Evolutionary conservation across 192 early-diverging fungal genomes (phyloP), one percentile per base, ranked within the genome.

Genomic region (Globomyces pollinis-pini): DNA sequence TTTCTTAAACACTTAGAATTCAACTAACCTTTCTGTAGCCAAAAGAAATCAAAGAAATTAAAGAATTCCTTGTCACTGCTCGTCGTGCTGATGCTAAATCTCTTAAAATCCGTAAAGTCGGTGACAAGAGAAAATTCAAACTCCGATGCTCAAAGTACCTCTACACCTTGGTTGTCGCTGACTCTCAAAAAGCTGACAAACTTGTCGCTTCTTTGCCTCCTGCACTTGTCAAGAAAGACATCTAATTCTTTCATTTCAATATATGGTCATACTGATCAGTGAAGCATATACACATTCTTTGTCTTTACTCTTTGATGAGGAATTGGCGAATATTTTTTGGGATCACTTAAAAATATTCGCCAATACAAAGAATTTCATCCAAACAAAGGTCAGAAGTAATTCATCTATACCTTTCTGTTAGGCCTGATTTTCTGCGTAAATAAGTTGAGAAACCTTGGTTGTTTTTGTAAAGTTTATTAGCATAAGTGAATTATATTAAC

Each of bases 31-130:
- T 35, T 64, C 33, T 39, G 50, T 77, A 95, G 96, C 88, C 96
- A 75, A 94, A 94, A 85, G 89, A 96, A 80, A 83, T 98, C 66
- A 78, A 77, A 64, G 95, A 98, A 76, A 96, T 98, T 74, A 98
- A 96, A 85, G 82, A 94, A 69, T 98, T 98, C 83, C 85, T 98
- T 65, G 81, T 88, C 69, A 89, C 90, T 66, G 88, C 95, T 62
- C 80, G 87, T 70, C 90, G 93, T 81, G 96, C 94, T 86, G 93
- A 94, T 69, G 95, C 92, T 71, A 81, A 85, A 65, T 75, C 86
- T 69, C 86, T 91, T 59, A 87, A 87, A 74, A 88, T 98, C 75
- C 96, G 96, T 90, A 93, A 94, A 87, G 93, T 85, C 82, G 85
- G 77, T 67, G 79, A 78, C 61, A 67, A 89, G 64, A 76, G 80